phyloP scores from a whole-genome alignment of 345 rosid genomes.

The Arabis alpina region DNA sequence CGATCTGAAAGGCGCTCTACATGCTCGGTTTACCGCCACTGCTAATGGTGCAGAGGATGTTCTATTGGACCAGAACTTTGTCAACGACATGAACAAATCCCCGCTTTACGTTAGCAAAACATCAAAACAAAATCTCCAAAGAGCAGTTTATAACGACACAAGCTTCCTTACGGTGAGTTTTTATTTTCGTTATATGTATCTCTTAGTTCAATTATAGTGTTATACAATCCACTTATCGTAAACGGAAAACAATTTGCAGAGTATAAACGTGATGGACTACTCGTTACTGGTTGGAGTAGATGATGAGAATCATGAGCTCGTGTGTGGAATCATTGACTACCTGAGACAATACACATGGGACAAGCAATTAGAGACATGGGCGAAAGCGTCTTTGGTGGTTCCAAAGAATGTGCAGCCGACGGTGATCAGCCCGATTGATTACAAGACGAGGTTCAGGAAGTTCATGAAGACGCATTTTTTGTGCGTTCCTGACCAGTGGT shows the following conservation, averaged over 20 bases:
- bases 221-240: not conserved
- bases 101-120: constrained; percentile 86
- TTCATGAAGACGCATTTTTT: constrained; percentile 86
- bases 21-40: constrained; percentile 64
- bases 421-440: constrained; percentile 86
- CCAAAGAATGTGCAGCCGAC: constrained; percentile 86
- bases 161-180: constrained; percentile 83
- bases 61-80: constrained; percentile 94
- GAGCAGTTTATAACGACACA: constrained; percentile 97
- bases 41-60: constrained; percentile 70
- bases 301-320: constrained; percentile 64
- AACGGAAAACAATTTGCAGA: constrained; percentile 51
- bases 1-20: constrained; percentile 93
- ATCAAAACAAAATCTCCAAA: constrained; percentile 70
- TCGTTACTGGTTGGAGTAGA: constrained; percentile 93
- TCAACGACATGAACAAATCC: constrained; percentile 85
- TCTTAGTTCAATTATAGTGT: constrained; percentile 1
- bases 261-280: constrained; percentile 95
- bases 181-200: not conserved
- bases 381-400: constrained; percentile 82
- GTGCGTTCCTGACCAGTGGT: constrained; percentile 94
- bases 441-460: constrained; percentile 92
- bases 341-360: constrained; percentile 99
- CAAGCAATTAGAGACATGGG: constrained; percentile 98
- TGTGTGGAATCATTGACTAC: constrained; percentile 95